Conservation (phyloP, 2,329 filamentous ascomycete species). For the Arthrobotrys entomopaga region DNA sequence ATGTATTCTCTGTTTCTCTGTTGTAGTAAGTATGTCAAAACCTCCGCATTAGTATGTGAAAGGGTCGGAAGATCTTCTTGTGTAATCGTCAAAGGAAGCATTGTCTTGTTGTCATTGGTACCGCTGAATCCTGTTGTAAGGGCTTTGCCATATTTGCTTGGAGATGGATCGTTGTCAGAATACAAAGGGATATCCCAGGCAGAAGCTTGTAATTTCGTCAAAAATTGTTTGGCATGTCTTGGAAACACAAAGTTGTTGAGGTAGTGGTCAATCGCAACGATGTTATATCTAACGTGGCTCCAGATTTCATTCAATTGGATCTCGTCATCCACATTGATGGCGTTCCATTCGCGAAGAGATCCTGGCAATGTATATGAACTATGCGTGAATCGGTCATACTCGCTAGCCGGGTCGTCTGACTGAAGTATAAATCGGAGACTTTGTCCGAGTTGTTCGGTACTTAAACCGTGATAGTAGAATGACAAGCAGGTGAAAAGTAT, state of each 20-base stretch:
- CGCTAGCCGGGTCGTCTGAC: constrained; percentile 68
- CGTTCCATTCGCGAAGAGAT: constrained; percentile 66
- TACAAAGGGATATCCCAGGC: constrained; percentile 74
- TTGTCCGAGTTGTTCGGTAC: constrained; percentile 65
- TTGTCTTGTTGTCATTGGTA: constrained; percentile 72
- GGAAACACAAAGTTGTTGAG: constrained; percentile 74
- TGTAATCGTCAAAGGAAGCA: constrained; percentile 71
- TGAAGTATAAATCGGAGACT: constrained; percentile 67
- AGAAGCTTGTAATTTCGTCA: constrained; percentile 71
- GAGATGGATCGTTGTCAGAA: constrained; percentile 37
- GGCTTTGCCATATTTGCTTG: constrained; percentile 9
- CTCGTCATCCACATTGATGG: constrained; percentile 71
- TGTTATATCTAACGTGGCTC: constrained; percentile 65
- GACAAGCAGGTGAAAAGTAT: constrained; percentile 73
- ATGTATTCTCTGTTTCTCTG: constrained; percentile 66
- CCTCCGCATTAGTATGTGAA: constrained; percentile 72
- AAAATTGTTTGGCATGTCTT: constrained; percentile 72
- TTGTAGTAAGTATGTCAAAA: constrained; percentile 70
- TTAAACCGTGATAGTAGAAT: constrained; percentile 74
- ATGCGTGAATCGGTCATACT: constrained; percentile 68
- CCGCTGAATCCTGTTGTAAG: constrained; percentile 76
- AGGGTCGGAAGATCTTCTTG: constrained; percentile 71
- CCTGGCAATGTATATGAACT: constrained; percentile 64
- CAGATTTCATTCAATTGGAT: constrained; percentile 67
- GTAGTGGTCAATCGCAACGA: constrained; percentile 70